phyloP scores from a whole-genome alignment of 2,329 filamentous ascomycete genomes.

The Phialophora expanda region DNA sequence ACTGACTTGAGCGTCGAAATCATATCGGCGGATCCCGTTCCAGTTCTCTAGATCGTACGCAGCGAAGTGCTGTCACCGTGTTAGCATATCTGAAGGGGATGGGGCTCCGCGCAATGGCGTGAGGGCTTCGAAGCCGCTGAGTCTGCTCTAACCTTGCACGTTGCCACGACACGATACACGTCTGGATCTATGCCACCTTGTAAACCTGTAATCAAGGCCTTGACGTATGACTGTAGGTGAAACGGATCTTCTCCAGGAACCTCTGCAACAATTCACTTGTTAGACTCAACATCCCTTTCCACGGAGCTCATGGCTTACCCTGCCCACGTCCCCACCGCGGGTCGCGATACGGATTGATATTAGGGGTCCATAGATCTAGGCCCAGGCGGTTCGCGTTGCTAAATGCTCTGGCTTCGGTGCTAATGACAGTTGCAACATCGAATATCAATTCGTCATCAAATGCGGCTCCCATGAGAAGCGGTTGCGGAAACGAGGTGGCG shows the following conservation, averaged over 20 bases:
- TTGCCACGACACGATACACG: slow-evolving; percentile 56
- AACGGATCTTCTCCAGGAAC: slow-evolving; percentile 64
- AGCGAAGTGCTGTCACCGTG: slow-evolving; percentile 54
- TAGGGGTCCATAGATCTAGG: slow-evolving; percentile 67
- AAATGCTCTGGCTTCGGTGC: slow-evolving; percentile 68
- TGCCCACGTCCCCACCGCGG: slow-evolving; percentile 67
- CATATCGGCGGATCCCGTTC: slow-evolving; percentile 48
- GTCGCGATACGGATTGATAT: slow-evolving; percentile 69
- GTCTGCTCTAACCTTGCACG: slow-evolving; percentile 53
- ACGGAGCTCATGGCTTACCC: slow-evolving; percentile 37
- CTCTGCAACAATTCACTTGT: slow-evolving; percentile 40
- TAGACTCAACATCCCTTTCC: background rate
- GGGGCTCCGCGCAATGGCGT: background rate
- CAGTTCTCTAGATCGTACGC: slow-evolving; percentile 62
- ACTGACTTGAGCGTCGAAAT: slow-evolving; percentile 59
- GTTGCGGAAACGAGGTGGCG: slow-evolving; percentile 69
- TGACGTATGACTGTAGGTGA: slow-evolving; percentile 57
- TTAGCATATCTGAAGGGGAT: background rate
- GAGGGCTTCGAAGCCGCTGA: background rate
- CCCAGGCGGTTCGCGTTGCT: slow-evolving; percentile 63
- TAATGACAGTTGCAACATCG: slow-evolving; percentile 58
- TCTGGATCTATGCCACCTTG: slow-evolving; percentile 53
- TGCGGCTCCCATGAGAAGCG: slow-evolving; percentile 65
- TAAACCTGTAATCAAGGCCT: slow-evolving; percentile 59
- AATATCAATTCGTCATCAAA: slow-evolving; percentile 67